Base-by-base conservation (phyloP, 192 early-diverging fungal genomes). In the Phlyctochytrium bullatum region DNA sequence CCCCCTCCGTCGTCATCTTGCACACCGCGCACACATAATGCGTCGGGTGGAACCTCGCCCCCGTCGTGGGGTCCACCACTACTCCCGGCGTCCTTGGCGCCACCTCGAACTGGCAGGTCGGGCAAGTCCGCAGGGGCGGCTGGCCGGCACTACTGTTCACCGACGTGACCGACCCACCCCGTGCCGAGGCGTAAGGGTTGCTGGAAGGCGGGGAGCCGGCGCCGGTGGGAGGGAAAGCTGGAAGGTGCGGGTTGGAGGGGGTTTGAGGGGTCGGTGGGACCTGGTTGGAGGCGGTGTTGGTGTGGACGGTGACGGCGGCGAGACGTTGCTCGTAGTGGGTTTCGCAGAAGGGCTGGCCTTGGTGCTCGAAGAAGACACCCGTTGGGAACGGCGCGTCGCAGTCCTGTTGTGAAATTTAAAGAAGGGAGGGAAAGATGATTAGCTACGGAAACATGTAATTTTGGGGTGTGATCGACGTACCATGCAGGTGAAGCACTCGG, bases 331-430 rank as follows among this genome's bases (percentile, higher is more conserved):
- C 34, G 47, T 72, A 74, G 65, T 74, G 74, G 28, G 27, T 20
- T 50, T 75, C 72, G 66, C 73, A 74, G 25, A 69, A 74, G n/a
- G 73, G 34, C 30, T 73, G n/a, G 6, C 72, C 73, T 17, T 75
- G 40, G 23, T 32, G 54, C 66, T 69, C 67, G 67, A 67, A 74
- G 25, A 74, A 74, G 23, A 30, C 52, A 30, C 73, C 73, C 3
- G 25, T 56, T 4, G 73, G 30, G 59, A 74, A 74, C 4, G 65
- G 68, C 24, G n/a, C 36, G 10, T 36, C 32, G 47, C 73, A 74
- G 24, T 69, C 63, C 64, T 72, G 25, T 28, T n/a, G 16, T 62
- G n/a, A 33, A 23, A n/a, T n/a, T n/a, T n/a, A n/a, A n/a, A n/a
- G n/a, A n/a, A n/a, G n/a, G n/a, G n/a, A n/a, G n/a, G n/a, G n/a